These are phyloP conservation scores for Talaromyces piceae DNA, from an alignment of 2,329 filamentous ascomycete species.

Conservation along the genomic window DNA sequence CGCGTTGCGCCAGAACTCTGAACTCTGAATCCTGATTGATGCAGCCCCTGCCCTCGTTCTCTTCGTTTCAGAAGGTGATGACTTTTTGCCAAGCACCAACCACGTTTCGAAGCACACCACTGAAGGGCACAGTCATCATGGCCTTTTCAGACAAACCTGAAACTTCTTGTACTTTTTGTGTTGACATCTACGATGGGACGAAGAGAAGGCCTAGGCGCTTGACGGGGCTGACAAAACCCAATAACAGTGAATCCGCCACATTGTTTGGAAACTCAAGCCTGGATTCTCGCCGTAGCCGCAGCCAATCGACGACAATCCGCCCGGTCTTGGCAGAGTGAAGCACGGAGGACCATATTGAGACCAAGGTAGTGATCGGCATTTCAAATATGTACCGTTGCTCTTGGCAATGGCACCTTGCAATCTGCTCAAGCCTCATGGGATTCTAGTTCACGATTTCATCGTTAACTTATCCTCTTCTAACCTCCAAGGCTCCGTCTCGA, in stretches of 20 bases:
- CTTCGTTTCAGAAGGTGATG: neutral
- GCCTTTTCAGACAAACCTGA: neutral
- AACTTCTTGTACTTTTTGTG: neutral
- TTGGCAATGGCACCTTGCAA: conserved; percentile 1
- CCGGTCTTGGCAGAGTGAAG: neutral
- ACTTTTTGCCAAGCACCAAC: no score
- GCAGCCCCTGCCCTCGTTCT: neutral
- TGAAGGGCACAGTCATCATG: neutral
- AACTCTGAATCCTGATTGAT: neutral
- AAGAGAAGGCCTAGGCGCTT: neutral
- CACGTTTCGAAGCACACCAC: no score
- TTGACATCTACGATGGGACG: neutral
- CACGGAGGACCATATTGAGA: neutral
- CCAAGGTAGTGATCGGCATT: neutral
- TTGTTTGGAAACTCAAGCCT: neutral
- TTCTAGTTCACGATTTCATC: neutral
- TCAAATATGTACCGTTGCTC: neutral
- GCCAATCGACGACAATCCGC: neutral
- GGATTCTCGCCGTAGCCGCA: neutral
- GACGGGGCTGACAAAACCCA: neutral
- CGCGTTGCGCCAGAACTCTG: no score
- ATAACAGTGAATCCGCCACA: neutral
- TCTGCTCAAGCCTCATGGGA: neutral
- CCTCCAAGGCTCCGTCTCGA: no score
- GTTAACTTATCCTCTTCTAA: neutral